A percentile compares a stretch with the other conserved stretches of the same genome.
phyloP scores from a whole-genome alignment of 1,284 basidiomycete species.

The Fomitopsis betulina region DNA sequence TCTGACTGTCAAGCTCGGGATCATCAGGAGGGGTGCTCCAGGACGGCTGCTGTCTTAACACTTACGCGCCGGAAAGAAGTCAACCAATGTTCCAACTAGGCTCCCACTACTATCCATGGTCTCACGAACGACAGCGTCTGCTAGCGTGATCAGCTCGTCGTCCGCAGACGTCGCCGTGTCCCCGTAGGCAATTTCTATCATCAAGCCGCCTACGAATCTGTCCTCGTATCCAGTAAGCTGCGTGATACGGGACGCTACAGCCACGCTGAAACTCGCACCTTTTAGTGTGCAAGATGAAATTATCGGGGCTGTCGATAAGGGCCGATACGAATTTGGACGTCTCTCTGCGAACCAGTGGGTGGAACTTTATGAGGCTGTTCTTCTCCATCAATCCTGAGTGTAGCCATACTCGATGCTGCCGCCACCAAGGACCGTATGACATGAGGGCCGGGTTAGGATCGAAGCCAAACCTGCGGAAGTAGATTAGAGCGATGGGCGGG shows the following conservation, averaged over 20 bases:
- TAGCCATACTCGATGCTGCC: slow-evolving; percentile 27
- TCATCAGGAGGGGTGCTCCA: neutral
- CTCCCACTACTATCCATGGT: slow-evolving; percentile 18
- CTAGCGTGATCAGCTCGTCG: slow-evolving; percentile 19
- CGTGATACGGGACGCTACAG: neutral
- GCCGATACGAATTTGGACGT: slow-evolving; percentile 20
- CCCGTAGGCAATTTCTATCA: slow-evolving; percentile 24
- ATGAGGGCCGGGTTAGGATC: slow-evolving; percentile 18
- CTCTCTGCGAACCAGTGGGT: slow-evolving; percentile 22
- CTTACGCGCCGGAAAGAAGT: slow-evolving; percentile 23
- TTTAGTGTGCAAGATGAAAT: slow-evolving; percentile 20
- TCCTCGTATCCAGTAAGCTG: neutral
- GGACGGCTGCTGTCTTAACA: neutral
- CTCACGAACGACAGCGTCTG: slow-evolving; percentile 18
- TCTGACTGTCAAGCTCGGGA: neutral
- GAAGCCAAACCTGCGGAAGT: slow-evolving; percentile 14
- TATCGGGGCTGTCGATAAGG: slow-evolving; percentile 21
- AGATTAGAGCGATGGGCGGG: neutral
- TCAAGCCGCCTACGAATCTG: slow-evolving; percentile 18
- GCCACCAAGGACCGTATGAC: slow-evolving; percentile 26
- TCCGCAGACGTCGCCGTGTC: slow-evolving; percentile 15
- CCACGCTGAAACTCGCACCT: slow-evolving; percentile 14
- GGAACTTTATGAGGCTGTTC: slow-evolving; percentile 16
- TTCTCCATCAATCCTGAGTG: slow-evolving; percentile 24
- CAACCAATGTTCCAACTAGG: slow-evolving; percentile 23